A percentile compares a stretch with the other conserved stretches of the same genome.
Evolutionary conservation across 345 rosid species (phyloP).

Genomic region (Gossypium australe): DNA sequence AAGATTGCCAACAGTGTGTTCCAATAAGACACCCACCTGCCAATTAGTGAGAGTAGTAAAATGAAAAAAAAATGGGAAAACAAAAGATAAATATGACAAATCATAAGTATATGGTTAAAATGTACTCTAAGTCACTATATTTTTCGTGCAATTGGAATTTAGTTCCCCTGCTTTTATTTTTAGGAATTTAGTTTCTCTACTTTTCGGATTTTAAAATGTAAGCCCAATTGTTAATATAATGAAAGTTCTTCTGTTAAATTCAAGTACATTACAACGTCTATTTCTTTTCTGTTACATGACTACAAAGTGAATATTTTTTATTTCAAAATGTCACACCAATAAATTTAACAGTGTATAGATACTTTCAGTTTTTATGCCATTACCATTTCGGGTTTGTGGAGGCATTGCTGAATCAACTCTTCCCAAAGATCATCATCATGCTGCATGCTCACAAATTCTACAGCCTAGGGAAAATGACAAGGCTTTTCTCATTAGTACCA

Average conservation of each 20-base stretch:
- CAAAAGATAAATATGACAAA: not conserved
- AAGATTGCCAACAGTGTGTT: constrained; percentile 97
- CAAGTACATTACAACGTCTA: too few relatives aligned
- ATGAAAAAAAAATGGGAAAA: not conserved
- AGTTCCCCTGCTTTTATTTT: too few relatives aligned
- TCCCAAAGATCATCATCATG: constrained; percentile 99
- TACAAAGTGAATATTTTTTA: too few relatives aligned
- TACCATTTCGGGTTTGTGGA: constrained; percentile 97
- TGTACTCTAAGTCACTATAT: too few relatives aligned
- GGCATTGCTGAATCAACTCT: constrained; percentile 90
- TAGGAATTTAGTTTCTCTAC: too few relatives aligned
- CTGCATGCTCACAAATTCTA: constrained; percentile 91
- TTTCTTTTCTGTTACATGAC: too few relatives aligned
- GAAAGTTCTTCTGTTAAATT: too few relatives aligned
- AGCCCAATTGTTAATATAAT: too few relatives aligned
- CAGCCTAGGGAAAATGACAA: constrained; percentile 63
- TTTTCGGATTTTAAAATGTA: too few relatives aligned
- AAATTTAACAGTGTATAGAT: too few relatives aligned
- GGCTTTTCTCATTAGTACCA: constrained; percentile 5
- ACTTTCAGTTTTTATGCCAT: not conserved
- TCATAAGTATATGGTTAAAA: not conserved
- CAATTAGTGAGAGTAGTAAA: constrained; percentile 16
- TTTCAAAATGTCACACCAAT: too few relatives aligned
- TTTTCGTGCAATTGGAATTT: too few relatives aligned
- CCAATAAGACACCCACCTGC: constrained; percentile 90